A percentile compares a stretch with the other conserved stretches of the same genome.
These are phyloP conservation scores for Castanea crenata DNA, from an alignment of 306 rosid species.

Conservation along the genomic window DNA sequence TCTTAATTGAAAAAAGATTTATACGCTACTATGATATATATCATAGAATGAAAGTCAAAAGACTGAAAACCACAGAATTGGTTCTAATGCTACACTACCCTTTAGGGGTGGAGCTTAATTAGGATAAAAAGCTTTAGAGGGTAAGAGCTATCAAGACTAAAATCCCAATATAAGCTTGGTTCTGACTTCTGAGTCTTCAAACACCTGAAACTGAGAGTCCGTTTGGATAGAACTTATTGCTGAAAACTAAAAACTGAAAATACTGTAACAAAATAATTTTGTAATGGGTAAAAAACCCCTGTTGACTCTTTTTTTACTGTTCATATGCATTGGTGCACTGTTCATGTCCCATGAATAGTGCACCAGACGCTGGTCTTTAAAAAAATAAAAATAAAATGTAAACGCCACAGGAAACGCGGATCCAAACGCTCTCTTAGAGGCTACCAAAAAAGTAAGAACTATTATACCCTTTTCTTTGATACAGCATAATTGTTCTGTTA, in stretches of 20 bases:
- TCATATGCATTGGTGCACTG: too few relatives aligned
- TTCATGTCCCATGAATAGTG: too few relatives aligned
- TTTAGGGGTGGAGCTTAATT: background rate
- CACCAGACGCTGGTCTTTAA: too few relatives aligned
- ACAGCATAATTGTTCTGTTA: background rate
- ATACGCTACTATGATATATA: background rate
- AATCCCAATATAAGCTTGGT: background rate
- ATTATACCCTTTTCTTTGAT: background rate
- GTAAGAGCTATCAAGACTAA: background rate
- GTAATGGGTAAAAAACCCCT: too few relatives aligned
- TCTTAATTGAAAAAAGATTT: background rate
- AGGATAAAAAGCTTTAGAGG: background rate
- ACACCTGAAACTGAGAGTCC: background rate
- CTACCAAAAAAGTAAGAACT: background rate
- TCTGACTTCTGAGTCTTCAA: background rate
- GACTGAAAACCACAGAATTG: background rate
- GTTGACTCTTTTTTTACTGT: too few relatives aligned
- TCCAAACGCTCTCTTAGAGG: background rate
- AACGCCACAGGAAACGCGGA: too few relatives aligned
- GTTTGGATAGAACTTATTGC: too few relatives aligned
- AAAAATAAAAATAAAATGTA: too few relatives aligned
- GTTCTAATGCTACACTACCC: background rate
- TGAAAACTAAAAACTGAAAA: too few relatives aligned
- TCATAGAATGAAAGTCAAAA: background rate
- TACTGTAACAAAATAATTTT: too few relatives aligned